A percentile compares a stretch with the other conserved stretches of the same genome.
phyloP scores from a whole-genome alignment of 2,329 filamentous ascomycete species.

The Microcera coccophila region DNA sequence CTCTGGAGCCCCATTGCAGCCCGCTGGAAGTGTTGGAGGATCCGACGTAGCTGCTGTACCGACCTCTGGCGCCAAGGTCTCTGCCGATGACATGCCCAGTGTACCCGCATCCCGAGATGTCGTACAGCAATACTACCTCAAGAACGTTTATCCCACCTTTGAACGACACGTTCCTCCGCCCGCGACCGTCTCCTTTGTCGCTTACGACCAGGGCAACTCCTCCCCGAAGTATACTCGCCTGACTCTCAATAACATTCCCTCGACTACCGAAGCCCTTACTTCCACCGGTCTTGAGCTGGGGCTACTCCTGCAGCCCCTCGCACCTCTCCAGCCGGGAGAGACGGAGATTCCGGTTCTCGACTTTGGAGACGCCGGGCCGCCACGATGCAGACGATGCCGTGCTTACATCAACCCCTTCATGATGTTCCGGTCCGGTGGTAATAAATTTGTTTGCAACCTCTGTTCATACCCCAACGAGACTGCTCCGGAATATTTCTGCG shows the following conservation, averaged over 20 bases:
- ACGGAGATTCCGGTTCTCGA: slow-evolving; percentile 85
- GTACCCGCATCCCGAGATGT: slow-evolving; percentile 80
- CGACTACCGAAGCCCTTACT: slow-evolving; percentile 71
- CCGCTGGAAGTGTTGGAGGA: slow-evolving; percentile 24
- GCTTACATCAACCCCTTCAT: slow-evolving; percentile 99
- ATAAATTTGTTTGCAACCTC: slow-evolving; percentile 97
- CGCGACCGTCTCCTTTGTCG: slow-evolving; percentile 81
- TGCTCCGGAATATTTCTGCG: slow-evolving; percentile 85
- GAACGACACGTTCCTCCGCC: slow-evolving; percentile 90
- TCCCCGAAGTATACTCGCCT: slow-evolving; percentile 91
- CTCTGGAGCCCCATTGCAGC: slow-evolving; percentile 19
- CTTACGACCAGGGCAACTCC: slow-evolving; percentile 94
- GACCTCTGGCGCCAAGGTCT: slow-evolving; percentile 55
- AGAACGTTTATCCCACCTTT: slow-evolving; percentile 89
- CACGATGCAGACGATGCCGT: slow-evolving; percentile 85
- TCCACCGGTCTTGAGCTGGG: slow-evolving; percentile 83
- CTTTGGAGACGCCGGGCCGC: slow-evolving; percentile 87
- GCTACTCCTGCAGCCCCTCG: slow-evolving; percentile 82
- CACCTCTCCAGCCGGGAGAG: slow-evolving; percentile 78
- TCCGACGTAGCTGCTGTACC: slow-evolving; percentile 33
- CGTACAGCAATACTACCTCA: slow-evolving; percentile 78
- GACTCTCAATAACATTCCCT: slow-evolving; percentile 89
- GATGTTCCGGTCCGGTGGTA: slow-evolving; percentile 90
- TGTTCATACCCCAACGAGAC: slow-evolving; percentile 98
- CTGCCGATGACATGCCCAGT: slow-evolving; percentile 89